Percentiles rank a stretch among this genome's conserved stretches.
Evolutionary conservation across 2,329 filamentous ascomycete species (phyloP).

Genomic region (Blastomyces percursus): DNA sequence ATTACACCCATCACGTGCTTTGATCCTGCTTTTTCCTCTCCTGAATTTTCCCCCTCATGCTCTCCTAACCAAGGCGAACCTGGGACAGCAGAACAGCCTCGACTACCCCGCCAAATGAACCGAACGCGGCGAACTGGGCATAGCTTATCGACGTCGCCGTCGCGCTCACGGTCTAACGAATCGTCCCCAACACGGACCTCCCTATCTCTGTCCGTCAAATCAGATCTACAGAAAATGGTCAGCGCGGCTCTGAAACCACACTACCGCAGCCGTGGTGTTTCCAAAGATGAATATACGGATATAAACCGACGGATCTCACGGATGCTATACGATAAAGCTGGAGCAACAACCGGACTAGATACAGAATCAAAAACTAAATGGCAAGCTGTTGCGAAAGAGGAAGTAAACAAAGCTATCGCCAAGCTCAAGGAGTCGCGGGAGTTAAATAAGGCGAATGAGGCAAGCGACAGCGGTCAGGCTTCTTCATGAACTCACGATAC

Average conservation of each 20-base stretch:
- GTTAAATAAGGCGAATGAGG: slow-evolving; percentile 10
- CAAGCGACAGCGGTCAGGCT: slow-evolving; percentile 12
- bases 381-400: slow-evolving; percentile 64
- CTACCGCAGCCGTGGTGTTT: slow-evolving; percentile 68
- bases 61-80: slow-evolving; percentile 33
- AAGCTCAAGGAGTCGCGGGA: slow-evolving; percentile 17
- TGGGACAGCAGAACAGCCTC: slow-evolving; percentile 9
- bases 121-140: slow-evolving; percentile 11
- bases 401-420: slow-evolving; percentile 64
- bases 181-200: slow-evolving; percentile 55
- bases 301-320: slow-evolving; percentile 88
- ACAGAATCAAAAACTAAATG: slow-evolving; percentile 56
- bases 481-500: slow-evolving; percentile 6
- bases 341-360: slow-evolving; percentile 43
- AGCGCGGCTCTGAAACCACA: slow-evolving; percentile 69
- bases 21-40: slow-evolving; percentile 61
- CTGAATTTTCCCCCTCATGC: slow-evolving; percentile 59
- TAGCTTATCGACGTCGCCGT: slow-evolving; percentile 35
- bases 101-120: slow-evolving; percentile 12
- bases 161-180: slow-evolving; percentile 45
- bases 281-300: slow-evolving; percentile 78
- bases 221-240: slow-evolving; percentile 80
- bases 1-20: slow-evolving; percentile 59
- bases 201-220: slow-evolving; percentile 73
- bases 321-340: slow-evolving; percentile 64